phyloP scores from a whole-genome alignment of 2,329 filamentous ascomycete species.

The Thermothelomyces thermophilus region DNA sequence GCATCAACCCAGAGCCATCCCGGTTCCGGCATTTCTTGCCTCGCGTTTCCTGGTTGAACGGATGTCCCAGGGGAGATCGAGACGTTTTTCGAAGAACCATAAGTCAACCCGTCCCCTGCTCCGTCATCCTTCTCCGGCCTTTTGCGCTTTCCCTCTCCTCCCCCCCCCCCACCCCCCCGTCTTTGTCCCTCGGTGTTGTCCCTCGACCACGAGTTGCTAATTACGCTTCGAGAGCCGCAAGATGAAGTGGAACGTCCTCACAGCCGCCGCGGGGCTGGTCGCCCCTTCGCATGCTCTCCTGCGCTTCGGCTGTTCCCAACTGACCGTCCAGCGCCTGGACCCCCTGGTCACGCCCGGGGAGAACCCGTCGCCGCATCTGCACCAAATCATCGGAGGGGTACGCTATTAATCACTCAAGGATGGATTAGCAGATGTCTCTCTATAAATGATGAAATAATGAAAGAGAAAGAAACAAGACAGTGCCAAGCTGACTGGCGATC shows the following conservation, averaged over 20 bases:
- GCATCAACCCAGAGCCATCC: conserved; percentile 8
- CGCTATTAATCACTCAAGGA: no score
- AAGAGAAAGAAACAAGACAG: no score
- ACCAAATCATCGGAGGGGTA: conserved; percentile 51
- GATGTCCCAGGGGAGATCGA: neutral
- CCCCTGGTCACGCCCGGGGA: conserved; percentile 38
- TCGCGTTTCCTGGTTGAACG: no score
- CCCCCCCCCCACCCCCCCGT: no score
- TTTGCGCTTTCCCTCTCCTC: neutral
- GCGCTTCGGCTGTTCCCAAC: conserved; percentile 43
- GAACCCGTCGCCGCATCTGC: conserved; percentile 49
- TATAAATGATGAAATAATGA: no score
- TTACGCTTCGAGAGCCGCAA: neutral
- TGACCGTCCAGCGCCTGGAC: conserved; percentile 42
- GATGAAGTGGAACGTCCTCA: conserved; percentile 26
- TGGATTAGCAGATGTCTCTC: no score
- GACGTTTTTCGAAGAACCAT: neutral
- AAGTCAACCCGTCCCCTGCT: neutral
- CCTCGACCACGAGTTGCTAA: no score
- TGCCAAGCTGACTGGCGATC: no score
- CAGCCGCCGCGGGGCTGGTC: conserved; percentile 26
- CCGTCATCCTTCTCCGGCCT: neutral
- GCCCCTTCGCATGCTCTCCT: conserved; percentile 28
- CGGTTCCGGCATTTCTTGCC: conserved; percentile 4
- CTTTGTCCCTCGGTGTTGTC: no score